A percentile compares a stretch with the other conserved stretches of the same genome.
phyloP scores from a whole-genome alignment of 148 eudicot genomes.

The Salicornia ramosissima region DNA sequence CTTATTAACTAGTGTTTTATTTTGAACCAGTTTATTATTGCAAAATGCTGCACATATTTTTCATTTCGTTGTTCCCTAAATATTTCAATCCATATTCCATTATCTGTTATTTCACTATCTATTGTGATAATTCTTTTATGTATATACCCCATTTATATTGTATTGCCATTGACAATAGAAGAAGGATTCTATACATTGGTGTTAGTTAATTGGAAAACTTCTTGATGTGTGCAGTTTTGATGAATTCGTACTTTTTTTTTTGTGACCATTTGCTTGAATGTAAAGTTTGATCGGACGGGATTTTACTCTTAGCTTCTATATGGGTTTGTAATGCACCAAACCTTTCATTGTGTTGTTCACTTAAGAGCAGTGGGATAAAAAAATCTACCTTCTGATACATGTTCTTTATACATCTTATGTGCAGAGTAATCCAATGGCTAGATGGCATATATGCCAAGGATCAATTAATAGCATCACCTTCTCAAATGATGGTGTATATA shows the following conservation, averaged over 20 bases:
- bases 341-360: background rate
- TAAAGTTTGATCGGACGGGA: background rate
- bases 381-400: background rate
- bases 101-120: no score
- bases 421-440: conserved; percentile 70
- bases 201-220: background rate
- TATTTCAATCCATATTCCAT: no score
- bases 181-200: no score
- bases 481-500: conserved; percentile 60
- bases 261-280: no score
- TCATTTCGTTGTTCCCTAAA: no score
- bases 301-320: background rate
- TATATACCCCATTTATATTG: no score
- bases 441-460: conserved; percentile 92
- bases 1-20: no score
- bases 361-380: background rate
- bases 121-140: no score
- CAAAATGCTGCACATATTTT: no score
- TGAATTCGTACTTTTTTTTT: background rate
- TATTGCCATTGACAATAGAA: no score
- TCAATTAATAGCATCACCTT: conserved; percentile 65
- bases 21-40: no score
- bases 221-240: background rate
- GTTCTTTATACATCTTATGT: conserved; percentile 14
- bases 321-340: background rate